These are phyloP conservation scores for Fusarium hainanense DNA, from an alignment of 2,329 filamentous ascomycete genomes.

Conservation along the genomic window DNA sequence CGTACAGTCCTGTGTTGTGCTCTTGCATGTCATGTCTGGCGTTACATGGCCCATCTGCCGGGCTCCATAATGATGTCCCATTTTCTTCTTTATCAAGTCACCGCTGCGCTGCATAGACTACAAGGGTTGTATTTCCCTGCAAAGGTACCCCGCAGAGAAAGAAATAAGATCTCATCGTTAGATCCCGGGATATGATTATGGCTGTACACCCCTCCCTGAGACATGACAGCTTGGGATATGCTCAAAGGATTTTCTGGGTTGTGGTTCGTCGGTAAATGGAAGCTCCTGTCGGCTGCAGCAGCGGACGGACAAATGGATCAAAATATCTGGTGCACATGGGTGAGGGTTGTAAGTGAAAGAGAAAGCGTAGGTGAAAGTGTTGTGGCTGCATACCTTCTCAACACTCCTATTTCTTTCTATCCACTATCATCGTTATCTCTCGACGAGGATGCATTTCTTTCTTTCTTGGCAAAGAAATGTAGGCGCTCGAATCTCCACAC, in stretches of 20 bases:
- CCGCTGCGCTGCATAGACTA: conserved; percentile 4
- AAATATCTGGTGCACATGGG: conserved; percentile 14
- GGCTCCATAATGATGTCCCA: conserved; percentile 20
- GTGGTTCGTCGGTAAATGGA: conserved; percentile 28
- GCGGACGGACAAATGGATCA: conserved; percentile 40
- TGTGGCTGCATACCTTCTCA: conserved; percentile 17
- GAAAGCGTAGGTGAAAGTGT: neutral
- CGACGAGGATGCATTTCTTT: neutral
- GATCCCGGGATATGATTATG: neutral
- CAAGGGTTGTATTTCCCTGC: conserved; percentile 28
- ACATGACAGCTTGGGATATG: conserved; percentile 9
- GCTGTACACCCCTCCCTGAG: conserved; percentile 13
- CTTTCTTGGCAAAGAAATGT: conserved; percentile 25
- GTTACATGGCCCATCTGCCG: conserved; percentile 44
- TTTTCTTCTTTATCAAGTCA: conserved; percentile 1
- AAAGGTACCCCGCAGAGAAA: conserved; percentile 12
- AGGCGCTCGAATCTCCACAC: conserved; percentile 23
- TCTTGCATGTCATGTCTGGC: conserved; percentile 14
- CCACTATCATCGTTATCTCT: neutral
- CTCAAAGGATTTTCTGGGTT: neutral
- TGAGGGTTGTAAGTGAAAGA: neutral
- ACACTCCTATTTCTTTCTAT: conserved; percentile 6
- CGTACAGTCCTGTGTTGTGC: conserved; percentile 19
- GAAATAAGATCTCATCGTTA: neutral
- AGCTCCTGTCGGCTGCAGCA: conserved; percentile 23